Percentiles rank a stretch among this genome's conserved stretches.
These are phyloP conservation scores for Hordeum pubiflorum DNA, from an alignment of 202 grass and related monocot genomes.

Conservation along the genomic window DNA sequence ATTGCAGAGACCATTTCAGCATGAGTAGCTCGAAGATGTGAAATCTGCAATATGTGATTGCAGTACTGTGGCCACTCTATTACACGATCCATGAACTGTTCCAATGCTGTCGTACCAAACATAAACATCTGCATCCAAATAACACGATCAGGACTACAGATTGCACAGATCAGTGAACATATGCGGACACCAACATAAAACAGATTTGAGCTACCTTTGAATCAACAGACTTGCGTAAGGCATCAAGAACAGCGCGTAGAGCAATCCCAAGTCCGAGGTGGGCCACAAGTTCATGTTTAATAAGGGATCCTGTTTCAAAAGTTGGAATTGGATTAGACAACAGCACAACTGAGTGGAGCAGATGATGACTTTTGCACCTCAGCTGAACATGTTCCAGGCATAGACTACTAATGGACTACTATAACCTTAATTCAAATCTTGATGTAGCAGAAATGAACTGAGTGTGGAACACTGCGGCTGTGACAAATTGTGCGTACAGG, in stretches of 20 bases:
- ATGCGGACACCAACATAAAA: constrained; percentile 4
- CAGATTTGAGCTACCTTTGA: constrained; percentile 53
- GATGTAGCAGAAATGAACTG: background rate
- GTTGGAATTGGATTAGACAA: constrained; percentile 26
- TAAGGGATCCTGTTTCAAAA: constrained; percentile 60
- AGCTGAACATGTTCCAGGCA: background rate
- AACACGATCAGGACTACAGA: constrained; percentile 10
- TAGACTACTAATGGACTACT: background rate
- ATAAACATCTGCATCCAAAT: constrained; percentile 75
- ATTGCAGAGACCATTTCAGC: constrained; percentile 61
- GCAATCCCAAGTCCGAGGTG: constrained; percentile 62
- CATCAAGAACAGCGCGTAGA: constrained; percentile 78
- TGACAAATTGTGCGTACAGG: constrained; percentile 2
- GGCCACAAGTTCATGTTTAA: constrained; percentile 78
- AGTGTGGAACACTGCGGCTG: background rate
- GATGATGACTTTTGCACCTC: background rate
- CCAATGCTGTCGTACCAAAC: constrained; percentile 72
- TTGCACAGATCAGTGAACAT: background rate
- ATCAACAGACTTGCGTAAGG: constrained; percentile 76
- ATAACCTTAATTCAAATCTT: constrained; percentile 1
- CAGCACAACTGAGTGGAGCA: background rate
- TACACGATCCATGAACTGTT: constrained; percentile 71
- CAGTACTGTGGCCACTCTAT: constrained; percentile 84
- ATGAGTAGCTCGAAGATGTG: constrained; percentile 72
- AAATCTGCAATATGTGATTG: constrained; percentile 93